Conservation (phyloP, 2,329 filamentous ascomycete species). For the Venturia carpophila region DNA sequence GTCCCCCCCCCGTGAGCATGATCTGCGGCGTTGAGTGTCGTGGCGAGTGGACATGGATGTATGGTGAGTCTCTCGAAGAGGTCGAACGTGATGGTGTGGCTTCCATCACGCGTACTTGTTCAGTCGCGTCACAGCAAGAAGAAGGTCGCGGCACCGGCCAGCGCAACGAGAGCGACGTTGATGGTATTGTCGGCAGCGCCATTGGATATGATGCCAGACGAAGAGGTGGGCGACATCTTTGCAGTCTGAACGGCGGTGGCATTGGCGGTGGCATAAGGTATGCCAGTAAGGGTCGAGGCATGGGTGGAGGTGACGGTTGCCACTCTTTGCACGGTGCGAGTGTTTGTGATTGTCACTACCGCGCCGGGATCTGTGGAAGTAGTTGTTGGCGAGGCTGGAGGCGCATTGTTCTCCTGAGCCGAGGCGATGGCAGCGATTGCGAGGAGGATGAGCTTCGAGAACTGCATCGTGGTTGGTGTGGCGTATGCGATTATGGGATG, state of each 20-base stretch:
- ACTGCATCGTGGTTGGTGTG: neutral
- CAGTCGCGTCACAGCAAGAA: slow-evolving; percentile 10
- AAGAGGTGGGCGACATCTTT: neutral
- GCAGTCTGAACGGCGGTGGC: neutral
- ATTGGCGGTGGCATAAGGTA: neutral
- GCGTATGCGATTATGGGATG: neutral
- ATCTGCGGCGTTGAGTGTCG: neutral
- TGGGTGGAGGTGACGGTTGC: slow-evolving; percentile 11
- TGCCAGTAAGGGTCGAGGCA: neutral
- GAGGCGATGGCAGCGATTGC: neutral
- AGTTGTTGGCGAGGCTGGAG: neutral
- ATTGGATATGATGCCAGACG: neutral
- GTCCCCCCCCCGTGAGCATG: neutral
- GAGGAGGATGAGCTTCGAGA: slow-evolving; percentile 8
- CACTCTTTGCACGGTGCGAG: slow-evolving; percentile 15
- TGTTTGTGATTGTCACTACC: neutral
- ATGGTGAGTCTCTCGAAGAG: slow-evolving; percentile 2
- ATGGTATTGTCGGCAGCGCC: neutral
- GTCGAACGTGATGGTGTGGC: neutral
- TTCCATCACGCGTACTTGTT: slow-evolving; percentile 1
- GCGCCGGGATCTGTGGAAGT: neutral
- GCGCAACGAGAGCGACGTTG: slow-evolving; percentile 7
- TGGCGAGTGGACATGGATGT: neutral
- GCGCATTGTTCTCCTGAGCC: neutral
- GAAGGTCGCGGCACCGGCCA: slow-evolving; percentile 8